phyloP scores from a whole-genome alignment of 768 basidiomycete genomes.

The Russula abietina region DNA sequence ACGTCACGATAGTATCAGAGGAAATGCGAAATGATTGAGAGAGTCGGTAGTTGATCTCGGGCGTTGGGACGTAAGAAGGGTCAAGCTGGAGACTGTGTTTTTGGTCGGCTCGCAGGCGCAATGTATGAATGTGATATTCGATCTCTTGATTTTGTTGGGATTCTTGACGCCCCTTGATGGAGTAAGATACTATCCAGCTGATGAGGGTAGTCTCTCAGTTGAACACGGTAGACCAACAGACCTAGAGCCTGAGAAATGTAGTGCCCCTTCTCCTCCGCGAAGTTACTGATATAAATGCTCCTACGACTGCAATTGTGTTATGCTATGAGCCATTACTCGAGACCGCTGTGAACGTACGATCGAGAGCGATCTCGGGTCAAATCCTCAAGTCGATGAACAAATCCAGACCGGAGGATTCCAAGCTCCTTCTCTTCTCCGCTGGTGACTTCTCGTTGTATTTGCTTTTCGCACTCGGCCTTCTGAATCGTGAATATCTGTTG shows the following conservation, averaged over 20 bases:
- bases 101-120: constrained; percentile 14
- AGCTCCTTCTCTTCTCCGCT: not conserved
- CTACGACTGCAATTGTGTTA: not conserved
- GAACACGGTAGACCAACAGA: not conserved
- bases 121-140: constrained; percentile 8
- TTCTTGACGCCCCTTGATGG: constrained; percentile 10
- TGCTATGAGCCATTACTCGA: not conserved
- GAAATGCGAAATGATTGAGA: constrained; percentile 14
- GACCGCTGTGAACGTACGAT: constrained; percentile 1
- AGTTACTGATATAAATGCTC: constrained; percentile 2
- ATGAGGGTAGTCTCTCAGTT: not conserved
- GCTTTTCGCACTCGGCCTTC: constrained; percentile 7
- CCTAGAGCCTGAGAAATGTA: constrained; percentile 4
- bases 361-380: constrained; percentile 1
- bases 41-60: constrained; percentile 3
- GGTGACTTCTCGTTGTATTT: constrained; percentile 6
- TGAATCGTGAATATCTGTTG: constrained; percentile 11
- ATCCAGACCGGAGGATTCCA: not conserved
- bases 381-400: constrained; percentile 10
- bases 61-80: constrained; percentile 15
- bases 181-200: constrained; percentile 4
- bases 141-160: constrained; percentile 13
- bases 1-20: constrained; percentile 10
- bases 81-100: constrained; percentile 21
- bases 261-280: constrained; percentile 7